Conservation (phyloP, 2,329 filamentous ascomycete species). For the Colletotrichum karsti region DNA sequence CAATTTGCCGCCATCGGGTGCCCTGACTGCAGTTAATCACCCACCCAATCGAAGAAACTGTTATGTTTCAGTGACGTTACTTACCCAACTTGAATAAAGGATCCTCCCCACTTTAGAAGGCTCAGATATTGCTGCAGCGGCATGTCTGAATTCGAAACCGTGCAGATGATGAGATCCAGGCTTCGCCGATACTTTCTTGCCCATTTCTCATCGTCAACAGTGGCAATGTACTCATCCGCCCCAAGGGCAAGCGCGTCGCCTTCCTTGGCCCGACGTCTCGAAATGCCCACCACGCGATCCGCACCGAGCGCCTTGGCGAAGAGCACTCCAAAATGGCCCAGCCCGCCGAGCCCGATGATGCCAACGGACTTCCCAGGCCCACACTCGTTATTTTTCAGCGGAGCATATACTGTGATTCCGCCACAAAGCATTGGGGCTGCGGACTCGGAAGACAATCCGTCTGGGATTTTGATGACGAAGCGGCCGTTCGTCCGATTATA, state of each 20-base stretch:
- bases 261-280: conserved; percentile 59
- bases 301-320: conserved; percentile 74
- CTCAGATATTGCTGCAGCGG: conserved; percentile 69
- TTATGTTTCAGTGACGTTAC: conserved; percentile 37
- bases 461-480: conserved; percentile 61
- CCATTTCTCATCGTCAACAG: conserved; percentile 63
- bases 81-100: conserved; percentile 68
- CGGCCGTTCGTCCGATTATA: conserved; percentile 43
- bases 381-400: conserved; percentile 68
- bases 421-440: conserved; percentile 75
- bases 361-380: conserved; percentile 76
- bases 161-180: conserved; percentile 68
- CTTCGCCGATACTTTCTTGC: conserved; percentile 55
- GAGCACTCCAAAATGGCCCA: conserved; percentile 75
- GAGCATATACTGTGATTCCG: conserved; percentile 73
- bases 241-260: conserved; percentile 66
- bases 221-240: conserved; percentile 58
- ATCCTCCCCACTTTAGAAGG: conserved; percentile 67
- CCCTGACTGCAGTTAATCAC: conserved; percentile 33
- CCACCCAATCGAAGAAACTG: background rate
- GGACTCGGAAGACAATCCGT: conserved; percentile 45
- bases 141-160: conserved; percentile 63
- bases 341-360: conserved; percentile 73
- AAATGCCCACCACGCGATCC: conserved; percentile 68
- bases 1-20: conserved; percentile 63